These are phyloP conservation scores for Panicum virgatum DNA, from an alignment of 202 grass and related monocot genomes.

Conservation along the genomic window DNA sequence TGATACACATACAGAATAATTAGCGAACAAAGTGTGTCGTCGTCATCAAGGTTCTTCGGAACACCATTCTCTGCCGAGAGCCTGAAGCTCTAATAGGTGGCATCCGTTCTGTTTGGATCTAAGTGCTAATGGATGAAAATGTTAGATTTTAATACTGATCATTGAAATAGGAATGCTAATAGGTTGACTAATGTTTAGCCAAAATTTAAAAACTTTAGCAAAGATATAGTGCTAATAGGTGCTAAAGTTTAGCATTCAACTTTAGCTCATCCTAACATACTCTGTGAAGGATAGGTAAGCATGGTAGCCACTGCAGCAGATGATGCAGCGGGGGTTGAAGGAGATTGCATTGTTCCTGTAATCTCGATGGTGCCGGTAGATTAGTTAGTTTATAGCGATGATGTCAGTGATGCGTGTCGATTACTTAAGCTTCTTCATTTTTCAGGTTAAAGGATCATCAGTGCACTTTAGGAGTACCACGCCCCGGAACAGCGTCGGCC, in stretches of 20 bases:
- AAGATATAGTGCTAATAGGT: too few relatives aligned
- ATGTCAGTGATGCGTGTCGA: background rate
- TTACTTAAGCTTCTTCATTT: background rate
- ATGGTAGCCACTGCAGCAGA: background rate
- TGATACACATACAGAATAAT: background rate
- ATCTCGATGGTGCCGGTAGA: background rate
- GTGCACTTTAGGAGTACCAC: background rate
- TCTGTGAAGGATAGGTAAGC: background rate
- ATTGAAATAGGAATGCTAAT: too few relatives aligned
- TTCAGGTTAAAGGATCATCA: background rate
- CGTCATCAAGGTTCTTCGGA: background rate
- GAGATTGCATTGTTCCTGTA: background rate
- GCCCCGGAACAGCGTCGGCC: background rate
- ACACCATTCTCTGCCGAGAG: too few relatives aligned
- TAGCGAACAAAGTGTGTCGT: too few relatives aligned
- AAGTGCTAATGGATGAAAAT: too few relatives aligned
- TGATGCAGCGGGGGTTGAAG: background rate
- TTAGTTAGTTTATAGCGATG: background rate
- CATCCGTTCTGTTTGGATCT: too few relatives aligned
- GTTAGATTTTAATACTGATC: too few relatives aligned
- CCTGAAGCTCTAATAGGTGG: too few relatives aligned
- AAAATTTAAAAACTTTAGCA: too few relatives aligned
- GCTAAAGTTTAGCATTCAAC: too few relatives aligned
- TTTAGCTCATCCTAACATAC: too few relatives aligned
- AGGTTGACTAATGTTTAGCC: too few relatives aligned